Base-by-base conservation (phyloP, 2,329 filamentous ascomycete species). In the Mariannaea sp. region DNA sequence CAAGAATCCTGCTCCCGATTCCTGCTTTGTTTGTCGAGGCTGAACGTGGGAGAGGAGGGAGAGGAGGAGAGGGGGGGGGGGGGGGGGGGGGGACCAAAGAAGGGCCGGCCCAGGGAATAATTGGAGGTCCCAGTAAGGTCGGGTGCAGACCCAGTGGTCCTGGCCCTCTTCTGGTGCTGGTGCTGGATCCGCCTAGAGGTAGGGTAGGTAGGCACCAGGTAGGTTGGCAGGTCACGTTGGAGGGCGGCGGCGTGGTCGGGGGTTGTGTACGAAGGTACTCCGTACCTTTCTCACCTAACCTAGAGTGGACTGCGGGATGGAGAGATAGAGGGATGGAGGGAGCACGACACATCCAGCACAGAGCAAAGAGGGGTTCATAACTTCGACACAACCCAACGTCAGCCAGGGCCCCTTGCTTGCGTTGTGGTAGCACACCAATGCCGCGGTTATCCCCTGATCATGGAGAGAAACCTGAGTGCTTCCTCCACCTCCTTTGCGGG, bases 291-390 rank as follows among this genome's bases (percentile, higher is more conserved):
- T n/a, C n/a, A n/a, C n/a, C n/a, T n/a, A n/a, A n/a, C n/a, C n/a
- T n/a, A n/a, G n/a, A n/a, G n/a, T n/a, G n/a, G n/a, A n/a, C n/a
- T n/a, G n/a, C n/a, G n/a, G n/a, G n/a, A n/a, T n/a, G n/a, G n/a
- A n/a, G n/a, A n/a, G n/a, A n/a, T n/a, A n/a, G n/a, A n/a, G n/a
- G n/a, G n/a, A n/a, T n/a, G n/a, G n/a, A n/a, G n/a, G n/a, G n/a
- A n/a, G n/a, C n/a, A n/a, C n/a, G n/a, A n/a, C n/a, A n/a, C n/a
- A n/a, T n/a, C n/a, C n/a, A n/a, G n/a, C n/a, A n/a, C n/a, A n/a
- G n/a, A 51, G 45, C 49, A 61, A 63, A 56, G 61, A 64, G 61
- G 61, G 61, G 61, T 8, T 5, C 22, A n/a, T n/a, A n/a, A 24
- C 22, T 24, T 5, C 5, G 22, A 24, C 60, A 36, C 29, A 36